These are phyloP conservation scores for Sungouiella blattae DNA, from an alignment of 805 yeast genomes.

Conservation along the genomic window DNA sequence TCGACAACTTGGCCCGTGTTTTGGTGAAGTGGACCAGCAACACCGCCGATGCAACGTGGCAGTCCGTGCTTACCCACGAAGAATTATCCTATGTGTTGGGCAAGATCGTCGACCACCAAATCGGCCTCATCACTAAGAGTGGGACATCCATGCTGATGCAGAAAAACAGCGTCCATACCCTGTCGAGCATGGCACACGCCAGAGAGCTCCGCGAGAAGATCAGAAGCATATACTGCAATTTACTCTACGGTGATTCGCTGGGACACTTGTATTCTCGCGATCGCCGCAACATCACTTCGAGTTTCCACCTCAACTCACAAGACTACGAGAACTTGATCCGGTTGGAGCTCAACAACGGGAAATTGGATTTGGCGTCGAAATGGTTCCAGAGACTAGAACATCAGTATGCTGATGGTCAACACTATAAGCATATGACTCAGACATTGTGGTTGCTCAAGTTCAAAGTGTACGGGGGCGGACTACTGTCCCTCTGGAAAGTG, in stretches of 20 bases:
- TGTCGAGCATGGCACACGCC: conserved; percentile 6
- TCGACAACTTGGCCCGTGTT: conserved; percentile 6
- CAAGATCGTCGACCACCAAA: conserved; percentile 11
- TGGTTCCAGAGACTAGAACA: conserved; percentile 36
- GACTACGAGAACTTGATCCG: conserved; percentile 39
- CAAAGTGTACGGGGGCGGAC: conserved; percentile 30
- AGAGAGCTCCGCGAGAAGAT: conserved; percentile 11
- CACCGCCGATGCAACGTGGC: conserved; percentile 7
- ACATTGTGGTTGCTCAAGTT: conserved; percentile 35
- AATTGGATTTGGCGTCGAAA: conserved; percentile 36
- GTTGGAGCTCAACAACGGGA: conserved; percentile 33
- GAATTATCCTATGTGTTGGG: conserved; percentile 12
- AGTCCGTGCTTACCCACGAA: conserved; percentile 5
- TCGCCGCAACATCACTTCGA: conserved; percentile 1
- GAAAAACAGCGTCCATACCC: neutral
- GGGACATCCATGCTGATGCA: conserved; percentile 5
- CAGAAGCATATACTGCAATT: conserved; percentile 12
- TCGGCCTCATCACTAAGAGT: conserved; percentile 7
- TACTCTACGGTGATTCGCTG: conserved; percentile 5
- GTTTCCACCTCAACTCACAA: conserved; percentile 14
- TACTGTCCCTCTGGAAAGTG: conserved; percentile 30
- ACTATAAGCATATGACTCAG: conserved; percentile 22
- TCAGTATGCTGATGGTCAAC: conserved; percentile 15
- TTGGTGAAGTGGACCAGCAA: conserved; percentile 10
- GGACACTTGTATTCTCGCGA: conserved; percentile 8